Conservation (phyloP, 1,139 yeast genomes). For the Yamadazyma atmosphaerica region DNA sequence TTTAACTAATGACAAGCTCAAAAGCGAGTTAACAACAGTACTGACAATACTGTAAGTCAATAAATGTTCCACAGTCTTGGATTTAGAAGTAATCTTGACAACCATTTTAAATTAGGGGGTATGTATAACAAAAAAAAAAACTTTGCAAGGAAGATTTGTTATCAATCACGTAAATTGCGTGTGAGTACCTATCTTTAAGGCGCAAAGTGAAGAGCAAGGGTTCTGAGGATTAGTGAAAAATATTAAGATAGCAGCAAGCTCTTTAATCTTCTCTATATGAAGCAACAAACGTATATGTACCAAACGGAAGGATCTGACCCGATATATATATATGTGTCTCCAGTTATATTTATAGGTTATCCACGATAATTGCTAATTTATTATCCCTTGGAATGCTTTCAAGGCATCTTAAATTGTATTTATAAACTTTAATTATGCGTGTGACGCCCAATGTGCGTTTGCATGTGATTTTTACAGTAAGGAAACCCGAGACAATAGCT, state of each 20-base stretch:
- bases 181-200: not conserved
- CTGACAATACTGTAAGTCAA: constrained; percentile 12
- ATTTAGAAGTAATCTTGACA: constrained; percentile 2
- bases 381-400: too few species aligned
- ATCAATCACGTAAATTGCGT: not conserved
- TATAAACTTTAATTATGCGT: not conserved
- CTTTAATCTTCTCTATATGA: too few species aligned
- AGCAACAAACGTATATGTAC: too few species aligned
- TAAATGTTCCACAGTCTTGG: constrained; percentile 2
- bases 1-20: not conserved
- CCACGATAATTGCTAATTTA: not conserved
- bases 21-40: constrained; percentile 10
- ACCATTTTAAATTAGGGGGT: constrained; percentile 1
- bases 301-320: not conserved
- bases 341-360: not conserved
- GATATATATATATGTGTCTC: not conserved
- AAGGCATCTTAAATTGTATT: not conserved
- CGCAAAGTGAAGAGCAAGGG: not conserved
- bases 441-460: not conserved
- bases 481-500: too few species aligned
- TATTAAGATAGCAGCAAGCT: too few species aligned
- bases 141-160: not conserved
- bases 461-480: not conserved
- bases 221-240: too few species aligned
- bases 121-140: not conserved